Evolutionary conservation across 352 stramenopile species (phyloP).

Genomic region (Peronospora destructor): DNA sequence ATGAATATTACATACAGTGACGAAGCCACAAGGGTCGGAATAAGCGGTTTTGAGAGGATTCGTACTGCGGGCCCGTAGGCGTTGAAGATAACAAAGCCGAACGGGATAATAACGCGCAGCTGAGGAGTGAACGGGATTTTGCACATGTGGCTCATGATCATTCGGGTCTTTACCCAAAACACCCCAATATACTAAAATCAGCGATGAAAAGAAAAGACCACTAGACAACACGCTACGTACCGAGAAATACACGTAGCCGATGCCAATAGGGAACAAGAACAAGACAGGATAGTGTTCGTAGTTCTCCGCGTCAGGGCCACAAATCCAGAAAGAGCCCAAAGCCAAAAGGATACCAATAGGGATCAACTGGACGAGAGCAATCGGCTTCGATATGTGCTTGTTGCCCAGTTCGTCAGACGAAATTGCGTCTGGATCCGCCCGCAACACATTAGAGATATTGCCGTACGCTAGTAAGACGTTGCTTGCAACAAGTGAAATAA

Average conservation of each 20-base stretch:
- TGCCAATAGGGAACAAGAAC: conserved; percentile 75
- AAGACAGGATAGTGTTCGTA: conserved; percentile 67
- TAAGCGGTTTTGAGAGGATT: conserved; percentile 38
- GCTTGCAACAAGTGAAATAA: conserved; percentile 51
- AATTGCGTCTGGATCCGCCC: conserved; percentile 44
- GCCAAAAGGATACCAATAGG: conserved; percentile 52
- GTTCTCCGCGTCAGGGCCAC: conserved; percentile 50
- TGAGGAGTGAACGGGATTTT: conserved; percentile 82
- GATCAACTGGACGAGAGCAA: conserved; percentile 72
- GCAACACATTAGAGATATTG: conserved; percentile 74
- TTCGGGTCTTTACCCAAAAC: conserved; percentile 57
- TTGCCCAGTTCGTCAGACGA: conserved; percentile 62
- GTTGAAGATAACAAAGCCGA: conserved; percentile 69
- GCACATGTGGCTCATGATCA: conserved; percentile 88
- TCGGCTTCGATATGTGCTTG: conserved; percentile 78
- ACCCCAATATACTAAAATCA: conserved; percentile 4
- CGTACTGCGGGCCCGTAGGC: conserved; percentile 49
- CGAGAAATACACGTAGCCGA: conserved; percentile 82
- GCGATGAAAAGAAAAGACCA: neutral
- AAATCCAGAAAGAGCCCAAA: conserved; percentile 68
- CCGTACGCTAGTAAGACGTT: conserved; percentile 70
- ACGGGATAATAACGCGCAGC: conserved; percentile 73
- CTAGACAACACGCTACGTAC: conserved; percentile 24
- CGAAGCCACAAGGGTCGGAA: conserved; percentile 63
- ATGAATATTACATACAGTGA: conserved; percentile 72